Base-by-base conservation (phyloP, 352 stramenopile species). In the Bremia lactucae region DNA sequence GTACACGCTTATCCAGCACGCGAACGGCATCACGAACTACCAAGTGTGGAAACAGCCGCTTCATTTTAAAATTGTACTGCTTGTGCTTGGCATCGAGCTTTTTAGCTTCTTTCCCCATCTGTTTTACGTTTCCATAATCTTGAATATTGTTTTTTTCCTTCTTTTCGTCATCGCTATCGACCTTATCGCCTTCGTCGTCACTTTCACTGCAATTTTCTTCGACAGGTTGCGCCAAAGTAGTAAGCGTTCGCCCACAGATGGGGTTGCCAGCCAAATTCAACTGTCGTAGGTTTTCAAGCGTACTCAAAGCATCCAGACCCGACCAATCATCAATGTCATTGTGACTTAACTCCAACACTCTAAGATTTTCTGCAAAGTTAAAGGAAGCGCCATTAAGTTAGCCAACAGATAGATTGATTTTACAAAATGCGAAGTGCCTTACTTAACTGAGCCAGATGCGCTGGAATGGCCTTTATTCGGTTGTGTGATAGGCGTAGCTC, bases 1-100 rank as follows among this genome's bases (percentile, higher is more conserved):
- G 75, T 16, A 80, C 79, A 36, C 80, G 79, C 52, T 92, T 92
- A 33, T 83, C 65, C n/a, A 86, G 45, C 21, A 92, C 61, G 6
- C 80, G 80, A 41, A 72, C 52, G 10, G 74, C 80, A 47, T 92
- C 80, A 8, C 80, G 77, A 22, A 92, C 71, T 38, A 90, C 71
- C 14, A 92, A 56, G 43, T 71, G 76, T 15, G 75, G 73, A 28
- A 92, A 92, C 36, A 92, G 24, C 0, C 76, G 72, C 59, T 90
- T 92, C 62, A 92, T 90, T 62, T 87, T 87, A 54, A 87, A 88
- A 46, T 88, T 87, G 61, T 92, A 92, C 55, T 85, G 68, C 53
- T 87, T 92, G 64, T 88, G 72, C 53, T 87, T 89, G 14, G 66
- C 68, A 34, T 88, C 77, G 11, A 88, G 52, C 11, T 58, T 51